phyloP scores from a whole-genome alignment of 2,329 filamentous ascomycete species.

The Lasiodiplodia theobromae region DNA sequence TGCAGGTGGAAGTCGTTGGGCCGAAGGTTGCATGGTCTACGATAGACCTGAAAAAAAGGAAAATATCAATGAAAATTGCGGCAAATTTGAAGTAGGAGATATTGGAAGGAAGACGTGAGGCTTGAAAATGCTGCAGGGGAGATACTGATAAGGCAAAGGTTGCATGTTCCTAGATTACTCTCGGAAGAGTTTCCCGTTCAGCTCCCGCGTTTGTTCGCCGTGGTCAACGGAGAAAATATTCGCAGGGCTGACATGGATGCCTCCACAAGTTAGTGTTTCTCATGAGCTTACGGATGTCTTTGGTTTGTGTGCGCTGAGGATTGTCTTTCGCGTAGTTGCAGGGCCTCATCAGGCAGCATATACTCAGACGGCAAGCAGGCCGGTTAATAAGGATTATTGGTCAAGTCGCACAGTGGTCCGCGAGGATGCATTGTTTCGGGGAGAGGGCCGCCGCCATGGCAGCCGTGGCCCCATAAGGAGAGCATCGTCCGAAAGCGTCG shows the following conservation, averaged over 20 bases:
- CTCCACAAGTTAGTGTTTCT: too few species aligned
- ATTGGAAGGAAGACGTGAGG: too few species aligned
- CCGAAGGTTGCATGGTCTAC: background rate
- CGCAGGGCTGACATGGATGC: too few species aligned
- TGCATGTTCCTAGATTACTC: too few species aligned
- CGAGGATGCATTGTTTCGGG: background rate
- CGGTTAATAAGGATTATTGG: background rate
- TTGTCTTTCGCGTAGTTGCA: background rate
- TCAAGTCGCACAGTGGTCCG: background rate
- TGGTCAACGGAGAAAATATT: too few species aligned
- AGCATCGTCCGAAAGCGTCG: slow-evolving; percentile 2
- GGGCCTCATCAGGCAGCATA: background rate
- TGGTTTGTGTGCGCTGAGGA: background rate
- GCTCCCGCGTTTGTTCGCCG: too few species aligned
- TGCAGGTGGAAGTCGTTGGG: background rate
- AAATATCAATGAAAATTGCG: too few species aligned
- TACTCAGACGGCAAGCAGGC: background rate
- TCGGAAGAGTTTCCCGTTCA: too few species aligned
- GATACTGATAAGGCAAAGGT: too few species aligned
- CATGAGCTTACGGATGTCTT: too few species aligned
- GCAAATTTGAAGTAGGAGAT: too few species aligned
- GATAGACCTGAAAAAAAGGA: background rate
- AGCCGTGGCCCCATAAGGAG: background rate
- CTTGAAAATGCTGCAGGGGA: too few species aligned
- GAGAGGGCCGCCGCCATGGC: background rate